A percentile compares a stretch with the other conserved stretches of the same genome.
phyloP scores from a whole-genome alignment of 306 rosid genomes.

The Cicer yamashitae region DNA sequence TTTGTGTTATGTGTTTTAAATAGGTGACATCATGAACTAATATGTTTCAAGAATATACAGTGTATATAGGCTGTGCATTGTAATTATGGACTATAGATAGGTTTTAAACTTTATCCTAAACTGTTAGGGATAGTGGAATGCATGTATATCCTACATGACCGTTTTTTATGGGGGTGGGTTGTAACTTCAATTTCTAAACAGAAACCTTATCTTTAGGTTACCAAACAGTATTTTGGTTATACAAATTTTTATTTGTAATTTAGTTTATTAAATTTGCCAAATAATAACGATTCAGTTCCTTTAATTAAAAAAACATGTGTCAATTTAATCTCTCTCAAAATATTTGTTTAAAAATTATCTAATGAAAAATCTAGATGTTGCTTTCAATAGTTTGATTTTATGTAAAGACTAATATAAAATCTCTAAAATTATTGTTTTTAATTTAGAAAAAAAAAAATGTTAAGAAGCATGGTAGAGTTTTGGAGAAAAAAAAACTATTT shows the following conservation, averaged over 20 bases:
- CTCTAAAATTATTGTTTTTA: too few species aligned
- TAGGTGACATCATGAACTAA: conserved; percentile 8
- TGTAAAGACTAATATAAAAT: too few species aligned
- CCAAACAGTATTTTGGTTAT: background rate
- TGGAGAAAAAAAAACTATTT: too few species aligned
- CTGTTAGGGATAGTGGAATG: background rate
- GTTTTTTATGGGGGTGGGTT: background rate
- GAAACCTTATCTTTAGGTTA: conserved; percentile 13
- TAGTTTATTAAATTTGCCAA: background rate
- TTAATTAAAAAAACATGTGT: too few species aligned
- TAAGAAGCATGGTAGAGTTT: too few species aligned
- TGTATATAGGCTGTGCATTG: conserved; percentile 27
- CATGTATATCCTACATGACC: background rate
- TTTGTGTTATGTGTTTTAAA: conserved; percentile 20
- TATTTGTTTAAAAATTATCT: too few species aligned
- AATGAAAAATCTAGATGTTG: too few species aligned
- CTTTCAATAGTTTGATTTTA: too few species aligned
- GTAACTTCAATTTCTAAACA: background rate
- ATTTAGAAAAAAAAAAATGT: too few species aligned
- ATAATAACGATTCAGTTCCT: too few species aligned
- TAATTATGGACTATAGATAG: conserved; percentile 28
- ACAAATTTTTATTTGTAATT: background rate
- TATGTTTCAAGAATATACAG: background rate
- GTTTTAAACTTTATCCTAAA: conserved; percentile 6
- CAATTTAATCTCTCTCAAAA: too few species aligned